phyloP scores from a whole-genome alignment of 2,329 filamentous ascomycete species.

The Hypoxylon sp. region DNA sequence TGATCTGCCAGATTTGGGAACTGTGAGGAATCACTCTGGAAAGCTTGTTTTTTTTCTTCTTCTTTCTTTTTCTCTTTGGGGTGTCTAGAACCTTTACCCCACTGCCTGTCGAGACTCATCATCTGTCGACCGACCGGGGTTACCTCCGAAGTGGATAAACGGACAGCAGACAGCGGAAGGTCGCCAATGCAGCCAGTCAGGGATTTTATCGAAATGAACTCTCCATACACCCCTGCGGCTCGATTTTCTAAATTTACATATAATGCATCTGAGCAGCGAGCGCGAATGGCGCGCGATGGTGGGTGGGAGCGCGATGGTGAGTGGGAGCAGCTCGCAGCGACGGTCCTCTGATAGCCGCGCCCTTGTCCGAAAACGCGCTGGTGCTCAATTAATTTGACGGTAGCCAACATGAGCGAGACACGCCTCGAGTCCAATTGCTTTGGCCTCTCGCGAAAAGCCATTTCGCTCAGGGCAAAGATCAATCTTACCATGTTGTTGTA shows the following conservation, averaged over 20 bases:
- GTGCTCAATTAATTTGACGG: conserved; percentile 39
- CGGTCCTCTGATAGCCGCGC: conserved; percentile 36
- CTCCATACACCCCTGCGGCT: conserved; percentile 30
- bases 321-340: conserved; percentile 22
- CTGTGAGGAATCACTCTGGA: conserved; percentile 18
- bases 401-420: conserved; percentile 37
- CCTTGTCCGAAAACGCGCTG: conserved; percentile 33
- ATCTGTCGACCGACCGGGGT: conserved; percentile 18
- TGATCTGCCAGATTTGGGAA: conserved; percentile 19
- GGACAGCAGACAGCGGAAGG: conserved; percentile 29
- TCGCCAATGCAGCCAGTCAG: conserved; percentile 42
- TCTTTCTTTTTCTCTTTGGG: too few relatives aligned
- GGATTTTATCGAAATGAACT: conserved; percentile 29
- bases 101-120: conserved; percentile 8
- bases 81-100: conserved; percentile 10
- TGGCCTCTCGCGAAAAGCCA: conserved; percentile 12
- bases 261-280: conserved; percentile 9
- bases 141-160: conserved; percentile 24
- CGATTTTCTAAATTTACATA: conserved; percentile 21
- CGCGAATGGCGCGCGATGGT: conserved; percentile 21
- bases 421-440: conserved; percentile 18
- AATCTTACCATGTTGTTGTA: not conserved
- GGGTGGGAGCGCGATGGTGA: conserved; percentile 14
- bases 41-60: conserved; percentile 31
- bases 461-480: conserved; percentile 3